A percentile compares a stretch with the other conserved stretches of the same genome.
Evolutionary conservation across 306 rosid species (phyloP).

Genomic region (Dryas alaskensis): DNA sequence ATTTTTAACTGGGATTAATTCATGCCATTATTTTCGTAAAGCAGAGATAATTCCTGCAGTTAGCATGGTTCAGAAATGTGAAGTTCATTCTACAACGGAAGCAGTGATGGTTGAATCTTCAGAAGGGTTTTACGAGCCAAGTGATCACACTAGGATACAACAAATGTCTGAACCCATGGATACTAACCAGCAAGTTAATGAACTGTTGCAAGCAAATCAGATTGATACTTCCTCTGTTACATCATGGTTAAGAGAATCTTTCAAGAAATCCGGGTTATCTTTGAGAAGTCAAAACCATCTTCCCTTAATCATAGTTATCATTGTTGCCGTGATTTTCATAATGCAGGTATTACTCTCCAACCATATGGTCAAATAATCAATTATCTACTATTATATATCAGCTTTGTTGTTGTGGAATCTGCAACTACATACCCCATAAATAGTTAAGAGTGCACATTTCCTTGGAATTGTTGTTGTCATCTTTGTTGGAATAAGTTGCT

Average conservation of each 20-base stretch:
- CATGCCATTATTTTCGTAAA: constrained; percentile 24
- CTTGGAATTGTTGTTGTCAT: background rate
- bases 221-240: constrained; percentile 33
- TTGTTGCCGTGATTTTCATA: constrained; percentile 71
- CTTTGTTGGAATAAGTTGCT: background rate
- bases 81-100: constrained; percentile 39
- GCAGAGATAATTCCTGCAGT: constrained; percentile 38
- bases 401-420: constrained; percentile 1
- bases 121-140: constrained; percentile 40
- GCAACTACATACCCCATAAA: background rate
- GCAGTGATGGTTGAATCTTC: constrained; percentile 44
- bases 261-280: constrained; percentile 41
- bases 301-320: constrained; percentile 47
- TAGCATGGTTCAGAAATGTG: constrained; percentile 31
- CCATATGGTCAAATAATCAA: constrained; percentile 13
- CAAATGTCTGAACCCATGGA: constrained; percentile 26
- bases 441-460: background rate
- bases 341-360: constrained; percentile 67
- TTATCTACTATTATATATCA: background rate
- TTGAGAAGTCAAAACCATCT: constrained; percentile 72
- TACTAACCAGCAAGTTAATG: constrained; percentile 31
- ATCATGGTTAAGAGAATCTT: constrained; percentile 45
- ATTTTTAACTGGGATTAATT: background rate
- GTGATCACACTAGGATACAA: constrained; percentile 21
- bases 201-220: constrained; percentile 37